Evolutionary conservation across 2,329 filamentous ascomycete genomes (phyloP), one percentile per base, ranked within the genome.

Genomic region (Pseudogymnoascus sp.): DNA sequence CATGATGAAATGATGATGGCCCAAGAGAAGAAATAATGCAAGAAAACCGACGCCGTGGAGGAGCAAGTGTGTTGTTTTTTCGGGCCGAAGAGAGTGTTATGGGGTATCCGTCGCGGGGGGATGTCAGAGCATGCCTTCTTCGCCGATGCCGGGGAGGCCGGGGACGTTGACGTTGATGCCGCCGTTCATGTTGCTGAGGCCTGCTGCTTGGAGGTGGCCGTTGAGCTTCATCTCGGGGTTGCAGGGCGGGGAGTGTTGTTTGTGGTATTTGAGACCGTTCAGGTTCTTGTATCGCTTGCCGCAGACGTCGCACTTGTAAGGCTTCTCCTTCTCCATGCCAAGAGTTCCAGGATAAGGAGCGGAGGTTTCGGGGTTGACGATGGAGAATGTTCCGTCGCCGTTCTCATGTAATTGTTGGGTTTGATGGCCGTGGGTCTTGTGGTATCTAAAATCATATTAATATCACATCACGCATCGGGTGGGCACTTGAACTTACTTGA

Each of bases 321-420:
- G 95, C 80, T 99, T 99, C 79, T 97, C 93, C 75, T 97, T 99
- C 78, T 99, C 95, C 95, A 99, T 99, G n/a, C 95, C 95, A 37
- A 96, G 81, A 0, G 95, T 97, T 33, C 95, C 95, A 0, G 95
- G 95, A 68, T 97, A 99, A 0, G 95, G 95, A 1, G 91, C 85
- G 28, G 90, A 95, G 0, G 95, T 97, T 72, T 96, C 90, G 0
- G 95, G 95, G 70, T 99, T 96, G 60, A 99, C 93, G 68, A 99
- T 99, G 0, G 93, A 97, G 74, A 96, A 97, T 1, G 95, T 97
- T 60, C 95, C 95, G 71, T 99, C 95, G 14, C 90, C 89, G 70
- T 99, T 99, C 75, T 97, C 93, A 72, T 97, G 93, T 64, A 99
- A 82, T 74, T 96, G 91, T 74, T 99, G 95, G 66, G 93, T 97